Percentiles rank a stretch among this genome's conserved stretches.
Conservation (phyloP, 2,329 filamentous ascomycete species). For the Fusarium illudens region DNA sequence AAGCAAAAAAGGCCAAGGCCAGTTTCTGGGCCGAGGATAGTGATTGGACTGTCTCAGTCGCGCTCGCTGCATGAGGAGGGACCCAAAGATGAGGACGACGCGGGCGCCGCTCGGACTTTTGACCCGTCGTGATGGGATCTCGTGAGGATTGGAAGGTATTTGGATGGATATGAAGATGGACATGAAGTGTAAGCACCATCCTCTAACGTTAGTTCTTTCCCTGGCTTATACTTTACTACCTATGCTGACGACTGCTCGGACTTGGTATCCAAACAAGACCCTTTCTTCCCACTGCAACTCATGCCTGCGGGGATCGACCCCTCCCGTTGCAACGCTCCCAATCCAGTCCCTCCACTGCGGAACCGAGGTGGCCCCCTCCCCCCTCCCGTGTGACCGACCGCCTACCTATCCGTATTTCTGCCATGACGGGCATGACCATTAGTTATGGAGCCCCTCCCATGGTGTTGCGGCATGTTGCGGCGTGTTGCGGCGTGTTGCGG, state of each 20-base stretch:
- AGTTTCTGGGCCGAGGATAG: not conserved
- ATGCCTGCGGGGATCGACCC: slow-evolving; percentile 1
- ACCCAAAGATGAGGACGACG: not conserved
- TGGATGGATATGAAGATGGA: not conserved
- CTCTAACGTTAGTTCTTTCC: not conserved
- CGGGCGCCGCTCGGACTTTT: not conserved
- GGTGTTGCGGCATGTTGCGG: not conserved
- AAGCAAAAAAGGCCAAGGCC: not conserved
- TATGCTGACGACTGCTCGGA: not conserved
- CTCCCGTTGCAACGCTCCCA: not conserved
- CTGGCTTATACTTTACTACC: not conserved
- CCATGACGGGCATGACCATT: not conserved
- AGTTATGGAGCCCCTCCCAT: slow-evolving; percentile 1
- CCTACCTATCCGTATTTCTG: too few relatives aligned
- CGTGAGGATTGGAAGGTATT: not conserved
- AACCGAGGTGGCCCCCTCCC: slow-evolving; percentile 15
- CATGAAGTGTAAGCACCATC: not conserved
- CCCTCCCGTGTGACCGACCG: not conserved
- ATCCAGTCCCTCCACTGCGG: slow-evolving; percentile 6
- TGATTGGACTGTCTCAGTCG: not conserved
- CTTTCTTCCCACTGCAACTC: not conserved
- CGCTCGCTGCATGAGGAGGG: not conserved
- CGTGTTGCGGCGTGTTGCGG: too few relatives aligned
- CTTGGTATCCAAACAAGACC: not conserved
- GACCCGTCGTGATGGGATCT: not conserved